Percentiles rank a stretch among this genome's conserved stretches.
These are phyloP conservation scores for Rauvolfia tetraphylla DNA, from an alignment of 257 asterid species.

Conservation along the genomic window DNA sequence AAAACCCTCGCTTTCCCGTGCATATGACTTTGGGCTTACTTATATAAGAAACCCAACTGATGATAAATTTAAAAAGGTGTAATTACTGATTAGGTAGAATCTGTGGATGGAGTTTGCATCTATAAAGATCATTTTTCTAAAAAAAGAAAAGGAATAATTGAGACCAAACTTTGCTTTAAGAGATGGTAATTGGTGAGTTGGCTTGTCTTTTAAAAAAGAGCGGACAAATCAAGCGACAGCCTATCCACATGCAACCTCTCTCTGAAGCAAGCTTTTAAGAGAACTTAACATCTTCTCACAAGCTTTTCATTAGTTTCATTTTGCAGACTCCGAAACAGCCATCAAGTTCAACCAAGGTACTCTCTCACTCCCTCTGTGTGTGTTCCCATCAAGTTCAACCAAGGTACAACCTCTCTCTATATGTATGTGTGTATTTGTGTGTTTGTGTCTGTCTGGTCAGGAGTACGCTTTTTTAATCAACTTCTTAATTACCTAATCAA, in stretches of 20 bases:
- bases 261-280: constrained; percentile 14
- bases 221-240: constrained; percentile 46
- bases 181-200: constrained; percentile 47
- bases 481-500: background rate
- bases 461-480: background rate
- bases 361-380: background rate
- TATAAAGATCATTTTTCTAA: too few species aligned
- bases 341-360: constrained; percentile 12
- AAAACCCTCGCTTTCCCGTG: background rate
- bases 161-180: constrained; percentile 44
- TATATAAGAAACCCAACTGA: background rate
- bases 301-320: constrained; percentile 11
- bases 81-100: background rate
- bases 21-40: background rate
- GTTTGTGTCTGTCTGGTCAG: too few species aligned
- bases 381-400: too few species aligned
- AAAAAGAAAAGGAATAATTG: background rate
- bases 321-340: background rate
- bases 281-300: constrained; percentile 5
- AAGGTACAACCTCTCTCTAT: too few species aligned
- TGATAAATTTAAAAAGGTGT: background rate
- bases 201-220: constrained; percentile 35
- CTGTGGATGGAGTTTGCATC: background rate
- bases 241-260: constrained; percentile 46
- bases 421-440: too few species aligned